These are phyloP conservation scores for Lindgomyces ingoldianus DNA, from an alignment of 495 filamentous ascomycete genomes.

Conservation along the genomic window DNA sequence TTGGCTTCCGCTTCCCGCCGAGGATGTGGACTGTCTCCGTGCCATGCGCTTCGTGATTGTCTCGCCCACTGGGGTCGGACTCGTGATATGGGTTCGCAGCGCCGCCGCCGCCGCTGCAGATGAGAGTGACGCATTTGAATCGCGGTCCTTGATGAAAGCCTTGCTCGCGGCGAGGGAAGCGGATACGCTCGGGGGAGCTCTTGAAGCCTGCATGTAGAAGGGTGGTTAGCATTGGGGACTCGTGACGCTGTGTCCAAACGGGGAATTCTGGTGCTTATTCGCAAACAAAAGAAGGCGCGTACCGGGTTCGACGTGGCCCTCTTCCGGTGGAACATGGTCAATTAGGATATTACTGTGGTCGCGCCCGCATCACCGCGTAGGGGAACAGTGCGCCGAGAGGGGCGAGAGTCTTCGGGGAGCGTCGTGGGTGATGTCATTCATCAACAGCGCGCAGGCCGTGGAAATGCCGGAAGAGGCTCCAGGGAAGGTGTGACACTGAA, in stretches of 20 bases:
- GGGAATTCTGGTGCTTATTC: no score
- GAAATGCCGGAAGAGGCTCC: slow-evolving; percentile 1
- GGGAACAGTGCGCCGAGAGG: neutral
- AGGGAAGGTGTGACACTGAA: neutral
- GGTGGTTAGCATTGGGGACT: slow-evolving; percentile 13
- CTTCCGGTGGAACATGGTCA: slow-evolving; percentile 39
- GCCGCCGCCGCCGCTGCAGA: slow-evolving; percentile 83
- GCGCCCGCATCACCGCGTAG: slow-evolving; percentile 25
- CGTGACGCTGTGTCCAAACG: no score
- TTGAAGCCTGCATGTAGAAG: slow-evolving; percentile 54
- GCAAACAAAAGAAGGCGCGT: slow-evolving; percentile 19
- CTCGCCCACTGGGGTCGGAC: slow-evolving; percentile 74
- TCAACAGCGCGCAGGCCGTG: neutral
- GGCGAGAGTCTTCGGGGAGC: neutral
- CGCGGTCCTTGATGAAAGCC: slow-evolving; percentile 71
- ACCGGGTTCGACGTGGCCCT: slow-evolving; percentile 39
- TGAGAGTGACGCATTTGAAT: slow-evolving; percentile 67
- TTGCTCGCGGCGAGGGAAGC: slow-evolving; percentile 74
- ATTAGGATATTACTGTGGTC: slow-evolving; percentile 1
- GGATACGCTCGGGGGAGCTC: slow-evolving; percentile 64
- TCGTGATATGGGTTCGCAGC: slow-evolving; percentile 70
- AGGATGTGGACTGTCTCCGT: slow-evolving; percentile 69
- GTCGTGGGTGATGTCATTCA: slow-evolving; percentile 22
- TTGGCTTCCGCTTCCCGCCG: slow-evolving; percentile 55
- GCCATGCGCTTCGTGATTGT: slow-evolving; percentile 84